A percentile compares a stretch with the other conserved stretches of the same genome.
These are phyloP conservation scores for Mycena chlorophos DNA, from an alignment of 768 basidiomycete genomes.

Conservation along the genomic window DNA sequence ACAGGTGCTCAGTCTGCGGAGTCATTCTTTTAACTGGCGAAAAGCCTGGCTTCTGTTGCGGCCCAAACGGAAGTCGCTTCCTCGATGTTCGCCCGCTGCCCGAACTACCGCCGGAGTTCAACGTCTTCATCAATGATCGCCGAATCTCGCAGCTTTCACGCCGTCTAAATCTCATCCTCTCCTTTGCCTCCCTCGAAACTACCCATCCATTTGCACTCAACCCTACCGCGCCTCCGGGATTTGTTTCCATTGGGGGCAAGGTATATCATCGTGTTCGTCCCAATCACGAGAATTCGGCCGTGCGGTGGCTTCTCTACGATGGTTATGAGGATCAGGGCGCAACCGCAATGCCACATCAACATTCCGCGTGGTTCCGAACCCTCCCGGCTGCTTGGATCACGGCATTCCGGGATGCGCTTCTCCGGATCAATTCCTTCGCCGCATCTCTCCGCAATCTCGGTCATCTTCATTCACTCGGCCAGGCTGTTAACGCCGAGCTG, in stretches of 20 bases:
- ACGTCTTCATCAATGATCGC: slow-evolving; percentile 20
- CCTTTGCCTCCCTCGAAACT: slow-evolving; percentile 26
- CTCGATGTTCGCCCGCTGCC: slow-evolving; percentile 24
- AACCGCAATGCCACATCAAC: background rate
- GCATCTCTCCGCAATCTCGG: background rate
- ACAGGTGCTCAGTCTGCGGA: background rate
- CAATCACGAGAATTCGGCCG: slow-evolving; percentile 19
- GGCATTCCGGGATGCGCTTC: background rate
- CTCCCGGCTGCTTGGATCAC: background rate
- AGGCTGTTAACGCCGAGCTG: background rate
- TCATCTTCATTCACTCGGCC: background rate
- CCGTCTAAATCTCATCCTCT: slow-evolving; percentile 26
- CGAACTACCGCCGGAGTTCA: slow-evolving; percentile 12
- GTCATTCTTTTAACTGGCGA: background rate
- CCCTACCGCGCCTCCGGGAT: slow-evolving; percentile 1
- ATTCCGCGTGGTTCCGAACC: background rate
- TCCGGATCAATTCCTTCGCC: background rate
- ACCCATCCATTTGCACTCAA: slow-evolving; percentile 17
- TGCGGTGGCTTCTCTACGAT: slow-evolving; percentile 29
- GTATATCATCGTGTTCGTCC: slow-evolving; percentile 26
- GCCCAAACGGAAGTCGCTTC: background rate
- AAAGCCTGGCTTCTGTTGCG: background rate
- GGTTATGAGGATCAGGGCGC: too few species aligned
- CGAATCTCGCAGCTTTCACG: slow-evolving; percentile 24
- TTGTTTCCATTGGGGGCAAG: slow-evolving; percentile 22